These are phyloP conservation scores for Plasmodium cynomolgi DNA, from an alignment of 169 alveolate species.

Conservation along the genomic window DNA sequence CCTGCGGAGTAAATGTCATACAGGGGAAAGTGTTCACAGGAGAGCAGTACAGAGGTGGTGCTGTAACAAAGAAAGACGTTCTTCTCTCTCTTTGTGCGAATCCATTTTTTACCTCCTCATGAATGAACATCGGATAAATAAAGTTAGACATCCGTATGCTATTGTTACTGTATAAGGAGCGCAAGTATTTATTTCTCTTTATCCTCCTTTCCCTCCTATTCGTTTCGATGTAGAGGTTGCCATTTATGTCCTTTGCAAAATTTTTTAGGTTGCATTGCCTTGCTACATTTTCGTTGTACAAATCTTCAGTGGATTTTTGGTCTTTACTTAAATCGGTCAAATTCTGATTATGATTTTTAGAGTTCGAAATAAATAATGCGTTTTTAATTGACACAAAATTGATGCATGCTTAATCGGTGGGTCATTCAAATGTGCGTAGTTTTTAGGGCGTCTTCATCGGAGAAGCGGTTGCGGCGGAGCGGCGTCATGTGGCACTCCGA, in stretches of 20 bases:
- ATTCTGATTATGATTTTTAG: conserved; percentile 27
- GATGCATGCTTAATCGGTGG: conserved; percentile 1
- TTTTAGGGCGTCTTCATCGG: background rate
- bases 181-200: conserved; percentile 61
- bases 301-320: conserved; percentile 45
- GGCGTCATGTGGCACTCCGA: background rate
- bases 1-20: conserved; percentile 28
- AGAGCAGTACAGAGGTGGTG: background rate
- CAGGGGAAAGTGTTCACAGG: background rate
- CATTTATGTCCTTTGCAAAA: conserved; percentile 53
- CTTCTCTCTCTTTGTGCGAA: background rate
- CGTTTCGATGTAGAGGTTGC: conserved; percentile 63
- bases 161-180: conserved; percentile 71
- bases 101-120: conserved; percentile 75
- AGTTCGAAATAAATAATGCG: background rate
- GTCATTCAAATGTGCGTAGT: background rate
- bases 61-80: background rate
- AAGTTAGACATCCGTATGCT: conserved; percentile 79
- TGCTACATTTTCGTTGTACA: conserved; percentile 36
- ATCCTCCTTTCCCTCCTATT: conserved; percentile 68
- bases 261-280: conserved; percentile 5
- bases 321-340: conserved; percentile 12
- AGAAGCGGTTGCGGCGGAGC: background rate
- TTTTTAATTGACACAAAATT: conserved; percentile 30
- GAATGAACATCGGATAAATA: conserved; percentile 81